phyloP scores from a whole-genome alignment of 2,329 filamentous ascomycete genomes.

The Cadophora sp. region DNA sequence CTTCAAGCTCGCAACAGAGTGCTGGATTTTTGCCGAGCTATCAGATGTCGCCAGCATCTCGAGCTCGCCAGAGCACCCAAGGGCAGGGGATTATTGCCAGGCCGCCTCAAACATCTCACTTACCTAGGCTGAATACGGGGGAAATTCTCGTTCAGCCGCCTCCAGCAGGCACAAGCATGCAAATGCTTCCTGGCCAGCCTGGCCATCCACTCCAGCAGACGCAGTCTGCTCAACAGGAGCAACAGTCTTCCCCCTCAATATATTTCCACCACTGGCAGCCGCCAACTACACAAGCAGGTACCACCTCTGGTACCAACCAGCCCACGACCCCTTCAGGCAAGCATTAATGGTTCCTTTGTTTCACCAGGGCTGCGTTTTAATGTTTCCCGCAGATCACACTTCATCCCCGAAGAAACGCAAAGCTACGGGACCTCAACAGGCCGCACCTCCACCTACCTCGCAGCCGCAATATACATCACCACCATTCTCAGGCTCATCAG shows the following conservation, averaged over 20 bases:
- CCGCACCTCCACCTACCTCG: conserved; percentile 54
- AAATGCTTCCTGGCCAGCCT: conserved; percentile 53
- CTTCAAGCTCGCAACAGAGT: conserved; percentile 36
- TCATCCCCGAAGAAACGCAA: conserved; percentile 89
- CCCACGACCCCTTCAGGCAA: conserved; percentile 78
- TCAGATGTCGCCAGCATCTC: conserved; percentile 45
- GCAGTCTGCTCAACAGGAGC: conserved; percentile 59
- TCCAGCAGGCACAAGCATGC: conserved; percentile 48
- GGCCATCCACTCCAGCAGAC: conserved; percentile 56
- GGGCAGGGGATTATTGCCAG: conserved; percentile 39
- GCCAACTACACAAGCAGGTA: conserved; percentile 68
- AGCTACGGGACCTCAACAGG: conserved; percentile 62
- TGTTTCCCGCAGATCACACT: conserved; percentile 61
- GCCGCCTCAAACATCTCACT: conserved; percentile 43
- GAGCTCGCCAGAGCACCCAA: conserved; percentile 41
- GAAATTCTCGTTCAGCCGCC: conserved; percentile 49
- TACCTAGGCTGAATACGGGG: conserved; percentile 53
- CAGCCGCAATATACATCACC: conserved; percentile 58
- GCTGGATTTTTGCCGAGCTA: conserved; percentile 43
- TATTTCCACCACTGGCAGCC: conserved; percentile 96
- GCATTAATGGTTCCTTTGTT: conserved; percentile 52
- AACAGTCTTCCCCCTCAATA: conserved; percentile 71
- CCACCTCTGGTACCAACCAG: conserved; percentile 61
- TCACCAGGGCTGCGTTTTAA: conserved; percentile 46
- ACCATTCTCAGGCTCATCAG: conserved; percentile 60